Conservation (phyloP, 768 basidiomycete genomes). For the Termitomyces sp. region DNA sequence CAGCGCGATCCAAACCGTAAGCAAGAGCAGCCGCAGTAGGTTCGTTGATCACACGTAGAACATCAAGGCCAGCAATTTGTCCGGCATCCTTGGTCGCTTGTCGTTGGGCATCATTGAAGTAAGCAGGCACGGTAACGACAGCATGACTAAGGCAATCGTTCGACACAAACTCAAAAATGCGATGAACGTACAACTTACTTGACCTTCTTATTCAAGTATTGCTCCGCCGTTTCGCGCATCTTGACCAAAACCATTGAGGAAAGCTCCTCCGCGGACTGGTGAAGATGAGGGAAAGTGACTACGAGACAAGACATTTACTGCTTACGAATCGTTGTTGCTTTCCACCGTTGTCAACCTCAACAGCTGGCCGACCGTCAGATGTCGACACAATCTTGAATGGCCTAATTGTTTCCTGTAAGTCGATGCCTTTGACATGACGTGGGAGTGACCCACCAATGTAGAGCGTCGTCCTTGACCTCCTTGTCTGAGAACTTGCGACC, state of each 20-base stretch:
- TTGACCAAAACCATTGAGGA: slow-evolving; percentile 88
- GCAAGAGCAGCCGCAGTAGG: slow-evolving; percentile 98
- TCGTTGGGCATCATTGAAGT: slow-evolving; percentile 99
- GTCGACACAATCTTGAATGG: slow-evolving; percentile 78
- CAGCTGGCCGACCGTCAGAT: slow-evolving; percentile 72
- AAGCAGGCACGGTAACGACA: slow-evolving; percentile 95
- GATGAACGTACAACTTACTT: slow-evolving; percentile 58
- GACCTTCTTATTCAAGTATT: slow-evolving; percentile 89
- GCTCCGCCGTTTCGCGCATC: slow-evolving; percentile 96
- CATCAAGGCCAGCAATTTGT: slow-evolving; percentile 95
- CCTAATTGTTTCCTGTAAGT: slow-evolving; percentile 37
- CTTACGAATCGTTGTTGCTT: slow-evolving; percentile 79
- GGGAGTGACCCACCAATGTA: slow-evolving; percentile 61
- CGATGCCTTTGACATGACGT: slow-evolving; percentile 1
- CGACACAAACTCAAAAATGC: not conserved
- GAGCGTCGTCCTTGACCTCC: slow-evolving; percentile 90
- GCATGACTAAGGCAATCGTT: slow-evolving; percentile 51
- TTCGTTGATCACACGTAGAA: slow-evolving; percentile 98
- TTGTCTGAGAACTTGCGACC: slow-evolving; percentile 91
- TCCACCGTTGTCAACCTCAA: slow-evolving; percentile 82
- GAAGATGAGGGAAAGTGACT: slow-evolving; percentile 9
- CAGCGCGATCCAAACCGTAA: slow-evolving; percentile 90
- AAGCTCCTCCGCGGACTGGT: slow-evolving; percentile 78
- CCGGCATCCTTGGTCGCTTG: slow-evolving; percentile 99
- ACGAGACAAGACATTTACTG: slow-evolving; percentile 12